Base-by-base conservation (phyloP, 31 red algal genomes). In the Endocladia muricata region DNA sequence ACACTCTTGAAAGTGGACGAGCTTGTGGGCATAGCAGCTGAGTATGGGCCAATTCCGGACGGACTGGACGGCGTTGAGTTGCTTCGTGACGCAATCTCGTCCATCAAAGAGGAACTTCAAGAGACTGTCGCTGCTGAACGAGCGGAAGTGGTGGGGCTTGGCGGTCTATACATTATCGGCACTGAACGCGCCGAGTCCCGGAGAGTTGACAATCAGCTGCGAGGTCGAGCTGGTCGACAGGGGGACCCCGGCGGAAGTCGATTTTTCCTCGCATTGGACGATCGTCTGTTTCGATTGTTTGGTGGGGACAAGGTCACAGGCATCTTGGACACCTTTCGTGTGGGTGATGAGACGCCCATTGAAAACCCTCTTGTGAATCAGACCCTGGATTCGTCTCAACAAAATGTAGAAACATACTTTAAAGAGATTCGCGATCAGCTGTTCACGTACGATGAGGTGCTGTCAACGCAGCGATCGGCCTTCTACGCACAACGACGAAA, bases 341-440 rank as follows among this genome's bases (percentile, higher is more conserved):
- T 95, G 1, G 88, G 83, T 47, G 94, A 97, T 40, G 68, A 94
- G 13, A 90, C 90, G 29, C 96, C 96, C 3, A 93, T 99, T 47
- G 96, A 95, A 70, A 86, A 76, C 40, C 29, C 61, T 43, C 54
- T 76, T 3, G 84, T 99, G 0, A 92, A 77, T 44, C 38, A 71
- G 59, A 83, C 88, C 26, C 66, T 99, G 3, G 76, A 99, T 55
- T 51, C 47, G 15, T 73, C 88, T 61, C 96, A 99, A 74, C 38
- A 56, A 52, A 68, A 57, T 32, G 88, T 99, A 0, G 97, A 99
- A 72, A 74, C 60, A 33, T 94, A 94, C 64, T 88, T 84, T 68
- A 49, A 70, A 55, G 85, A 90, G 23, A 88, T 93, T 43, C 78
- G 96, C 37, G 70, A 93, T 68, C 70, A 87, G 43, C 82, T 99